phyloP scores from a whole-genome alignment of 2,329 filamentous ascomycete genomes.

The Chrysoporthe cubensis region DNA sequence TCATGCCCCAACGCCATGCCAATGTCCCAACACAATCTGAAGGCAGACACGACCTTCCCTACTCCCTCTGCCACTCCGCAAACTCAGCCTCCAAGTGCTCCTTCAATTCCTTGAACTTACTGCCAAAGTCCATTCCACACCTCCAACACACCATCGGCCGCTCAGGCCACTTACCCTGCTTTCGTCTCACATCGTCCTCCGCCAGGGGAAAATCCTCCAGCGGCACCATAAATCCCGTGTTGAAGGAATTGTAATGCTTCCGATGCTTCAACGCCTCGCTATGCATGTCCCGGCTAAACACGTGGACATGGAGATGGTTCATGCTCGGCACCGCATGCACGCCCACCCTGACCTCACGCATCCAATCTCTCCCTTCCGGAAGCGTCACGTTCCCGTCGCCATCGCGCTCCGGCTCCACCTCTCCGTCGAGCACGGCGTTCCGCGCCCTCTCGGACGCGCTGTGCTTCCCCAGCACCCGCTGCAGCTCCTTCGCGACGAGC shows the following conservation, averaged over 20 bases:
- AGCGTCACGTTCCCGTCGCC: slow-evolving; percentile 55
- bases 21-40: not conserved
- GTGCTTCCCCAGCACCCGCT: slow-evolving; percentile 65
- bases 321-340: slow-evolving; percentile 90
- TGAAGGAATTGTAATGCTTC: slow-evolving; percentile 93
- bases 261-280: slow-evolving; percentile 73
- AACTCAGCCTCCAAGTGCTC: slow-evolving; percentile 68
- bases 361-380: slow-evolving; percentile 79
- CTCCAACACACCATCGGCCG: slow-evolving; percentile 81
- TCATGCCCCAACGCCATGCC: slow-evolving; percentile 15
- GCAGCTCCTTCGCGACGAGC: slow-evolving; percentile 76
- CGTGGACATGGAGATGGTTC: slow-evolving; percentile 89
- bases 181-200: slow-evolving; percentile 64
- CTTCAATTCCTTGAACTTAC: slow-evolving; percentile 75
- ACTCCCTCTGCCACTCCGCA: slow-evolving; percentile 52
- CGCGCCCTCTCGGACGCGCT: slow-evolving; percentile 68
- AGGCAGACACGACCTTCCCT: not conserved
- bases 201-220: slow-evolving; percentile 80
- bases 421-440: slow-evolving; percentile 68
- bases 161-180: slow-evolving; percentile 62
- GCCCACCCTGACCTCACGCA: slow-evolving; percentile 72
- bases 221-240: slow-evolving; percentile 79
- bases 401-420: slow-evolving; percentile 67
- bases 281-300: slow-evolving; percentile 79
- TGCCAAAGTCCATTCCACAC: slow-evolving; percentile 74